Evolutionary conservation across 2,329 filamentous ascomycete species (phyloP), one percentile per base, ranked within the genome.

Genomic region (Hypoxylon sp.): DNA sequence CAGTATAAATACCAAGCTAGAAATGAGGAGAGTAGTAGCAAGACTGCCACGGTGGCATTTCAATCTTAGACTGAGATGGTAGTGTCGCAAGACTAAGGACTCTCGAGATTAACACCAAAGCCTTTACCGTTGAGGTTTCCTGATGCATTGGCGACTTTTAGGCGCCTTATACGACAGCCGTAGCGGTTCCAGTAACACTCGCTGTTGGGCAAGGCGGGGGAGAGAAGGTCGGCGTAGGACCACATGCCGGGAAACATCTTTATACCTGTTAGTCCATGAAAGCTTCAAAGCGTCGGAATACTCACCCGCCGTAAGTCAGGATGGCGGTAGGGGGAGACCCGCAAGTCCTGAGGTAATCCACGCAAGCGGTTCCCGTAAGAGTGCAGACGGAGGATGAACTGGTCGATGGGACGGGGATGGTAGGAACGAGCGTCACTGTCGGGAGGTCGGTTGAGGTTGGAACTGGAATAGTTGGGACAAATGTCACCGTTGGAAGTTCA

Each of bases 271-370:
- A 52, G 41, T 21, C 25, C 17, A 20, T 16, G 2, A 26, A 9
- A 3, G 26, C 4, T 21, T 13, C 11, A 7, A 23, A 5, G 9
- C 19, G 3, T 21, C 11, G 5, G 13, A 11, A n/a, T 1, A 51
- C 57, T 45, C 34, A 63, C 59, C 61, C 61, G 31, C 61, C 61
- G 27, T 50, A 63, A 3, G 55, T 59, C 20, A 62, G 19, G 15
- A 47, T 37, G 11, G 59, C 57, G 1, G 64, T 66, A 5, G 57
- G 51, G 6, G 64, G 62, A 2, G 57, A 54, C 15, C 63, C 65
- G 34, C 65, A 67, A 1, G 47, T 54, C 57, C 50, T 55, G 11
- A 63, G 11, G 16, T 49, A 41, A 15, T 66, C 64, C 16, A 59
- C 57, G 20, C 65, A 67, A n/a, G 60, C 11, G 17, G 51, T 63